Conservation (phyloP, 2,329 filamentous ascomycete genomes). For the Elsinoe perseae region DNA sequence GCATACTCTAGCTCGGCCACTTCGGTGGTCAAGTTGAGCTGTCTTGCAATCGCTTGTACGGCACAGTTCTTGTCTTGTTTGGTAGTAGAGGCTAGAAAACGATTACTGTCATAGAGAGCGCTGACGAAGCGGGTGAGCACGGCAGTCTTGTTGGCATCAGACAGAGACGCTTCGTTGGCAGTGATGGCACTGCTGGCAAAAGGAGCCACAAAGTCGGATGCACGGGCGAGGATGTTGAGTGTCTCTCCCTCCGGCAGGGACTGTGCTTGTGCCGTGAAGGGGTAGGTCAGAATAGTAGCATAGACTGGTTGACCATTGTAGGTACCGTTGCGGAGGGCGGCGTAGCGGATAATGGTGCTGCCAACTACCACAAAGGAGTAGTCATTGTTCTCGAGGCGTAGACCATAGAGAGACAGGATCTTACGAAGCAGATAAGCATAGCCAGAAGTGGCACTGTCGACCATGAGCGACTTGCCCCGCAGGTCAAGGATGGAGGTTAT, state of each 20-base stretch:
- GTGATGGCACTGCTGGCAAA: slow-evolving; percentile 22
- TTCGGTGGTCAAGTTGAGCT: slow-evolving; percentile 22
- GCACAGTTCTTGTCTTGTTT: slow-evolving; percentile 20
- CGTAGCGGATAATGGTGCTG: slow-evolving; percentile 25
- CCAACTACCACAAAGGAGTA: slow-evolving; percentile 26
- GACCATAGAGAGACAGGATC: slow-evolving; percentile 21
- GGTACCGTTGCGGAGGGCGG: slow-evolving; percentile 23
- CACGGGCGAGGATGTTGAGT: slow-evolving; percentile 6
- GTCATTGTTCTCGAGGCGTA: slow-evolving; percentile 19
- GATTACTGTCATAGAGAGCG: slow-evolving; percentile 27
- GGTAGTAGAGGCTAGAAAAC: slow-evolving; percentile 21
- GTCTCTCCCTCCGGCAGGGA: not conserved
- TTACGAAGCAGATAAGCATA: slow-evolving; percentile 25
- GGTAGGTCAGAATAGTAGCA: slow-evolving; percentile 28
- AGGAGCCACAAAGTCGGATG: slow-evolving; percentile 1
- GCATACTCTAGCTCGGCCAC: slow-evolving; percentile 24
- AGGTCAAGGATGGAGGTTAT: slow-evolving; percentile 25
- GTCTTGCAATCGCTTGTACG: slow-evolving; percentile 22
- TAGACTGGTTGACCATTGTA: slow-evolving; percentile 27
- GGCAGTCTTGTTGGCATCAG: slow-evolving; percentile 21
- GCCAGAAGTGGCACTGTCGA: slow-evolving; percentile 27
- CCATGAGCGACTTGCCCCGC: slow-evolving; percentile 26
- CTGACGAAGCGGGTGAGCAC: slow-evolving; percentile 22
- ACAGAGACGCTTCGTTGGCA: slow-evolving; percentile 20
- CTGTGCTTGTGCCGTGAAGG: slow-evolving; percentile 22